Base-by-base conservation (phyloP, 352 stramenopile species). In the Phytopythium boreale region DNA sequence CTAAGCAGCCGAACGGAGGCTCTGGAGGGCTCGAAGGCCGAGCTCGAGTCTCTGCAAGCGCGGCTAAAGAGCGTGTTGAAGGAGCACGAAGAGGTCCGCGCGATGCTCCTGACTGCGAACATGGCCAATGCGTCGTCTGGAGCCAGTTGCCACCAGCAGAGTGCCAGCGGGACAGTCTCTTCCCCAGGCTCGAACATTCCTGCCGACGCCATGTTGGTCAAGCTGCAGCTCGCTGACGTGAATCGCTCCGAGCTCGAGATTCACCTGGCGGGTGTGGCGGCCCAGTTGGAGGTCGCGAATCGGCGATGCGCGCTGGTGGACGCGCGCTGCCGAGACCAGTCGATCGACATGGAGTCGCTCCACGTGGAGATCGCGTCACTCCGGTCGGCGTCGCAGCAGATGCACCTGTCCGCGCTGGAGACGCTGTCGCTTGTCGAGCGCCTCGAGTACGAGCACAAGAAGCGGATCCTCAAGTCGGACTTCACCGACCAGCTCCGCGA, bases 391-490 rank as follows among this genome's bases (percentile, higher is more conserved):
- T 69, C 57, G 20, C 76, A 83, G 37, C 78, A 81, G 56, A 77
- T 86, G 68, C 80, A 89, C 37, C 26, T 80, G 46, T 77, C 71
- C 6, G 80, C 78, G 14, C 53, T 87, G n/a, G 80, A 89, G 49
- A 79, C 76, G 2, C 62, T 89, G n/a, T 55, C 72, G 10, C 61
- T 83, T 10, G 61, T 78, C 7, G 80, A 89, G 44, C 71, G 80
- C 51, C 60, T 87, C 6, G 80, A 89, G 7, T 93, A 91, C 58
- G 84, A 93, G 59, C 84, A 89, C 69, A 84, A 87, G 58, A 93
- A 92, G 57, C 80, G 81, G 1, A 72, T 74, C 19, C 55, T 93
- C 6, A 75, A 75, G 56, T 70, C 64, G n/a, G 82, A 93, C 44
- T 90, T 86, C 52, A 59, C 76, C 56, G 74, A 56, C 19, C 84